A percentile compares a stretch with the other conserved stretches of the same genome.
These are phyloP conservation scores for Ophiosphaerella herpotricha DNA, from an alignment of 2,329 filamentous ascomycete genomes.

Conservation along the genomic window DNA sequence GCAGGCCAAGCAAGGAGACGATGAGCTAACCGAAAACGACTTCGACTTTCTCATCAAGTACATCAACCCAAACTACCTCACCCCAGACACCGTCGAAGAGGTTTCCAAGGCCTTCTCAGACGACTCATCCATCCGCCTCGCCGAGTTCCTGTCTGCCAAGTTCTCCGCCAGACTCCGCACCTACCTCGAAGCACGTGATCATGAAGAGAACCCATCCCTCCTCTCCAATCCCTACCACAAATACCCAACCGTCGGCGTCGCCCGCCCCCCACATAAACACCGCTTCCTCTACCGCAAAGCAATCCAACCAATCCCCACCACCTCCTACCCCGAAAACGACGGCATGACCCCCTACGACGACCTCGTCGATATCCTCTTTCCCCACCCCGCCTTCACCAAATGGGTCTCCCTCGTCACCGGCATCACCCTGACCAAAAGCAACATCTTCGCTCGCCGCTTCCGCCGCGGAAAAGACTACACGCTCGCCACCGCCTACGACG, in stretches of 20 bases:
- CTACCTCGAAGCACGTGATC: conserved; percentile 65
- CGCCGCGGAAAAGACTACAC: conserved; percentile 88
- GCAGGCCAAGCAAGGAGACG: conserved; percentile 52
- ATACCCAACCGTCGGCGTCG: conserved; percentile 60
- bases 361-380: conserved; percentile 79
- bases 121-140: conserved; percentile 81
- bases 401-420: conserved; percentile 87
- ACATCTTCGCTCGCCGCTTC: conserved; percentile 85
- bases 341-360: conserved; percentile 64
- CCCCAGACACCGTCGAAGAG: conserved; percentile 85
- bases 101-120: conserved; percentile 79
- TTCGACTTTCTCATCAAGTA: conserved; percentile 90
- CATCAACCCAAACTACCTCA: conserved; percentile 87
- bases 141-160: conserved; percentile 76
- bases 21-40: conserved; percentile 73
- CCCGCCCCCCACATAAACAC: conserved; percentile 91
- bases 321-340: conserved; percentile 37
- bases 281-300: conserved; percentile 81
- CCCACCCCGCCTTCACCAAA: conserved; percentile 82
- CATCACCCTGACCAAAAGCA: conserved; percentile 71
- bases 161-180: conserved; percentile 74
- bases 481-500: conserved; percentile 80
- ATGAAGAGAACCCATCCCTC: conserved; percentile 52
- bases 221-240: conserved; percentile 38
- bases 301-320: conserved; percentile 45